Percentiles rank a stretch among this genome's conserved stretches.
Evolutionary conservation across 1,284 basidiomycete genomes (phyloP).

Genomic region (Ceratobasidium sp.): DNA sequence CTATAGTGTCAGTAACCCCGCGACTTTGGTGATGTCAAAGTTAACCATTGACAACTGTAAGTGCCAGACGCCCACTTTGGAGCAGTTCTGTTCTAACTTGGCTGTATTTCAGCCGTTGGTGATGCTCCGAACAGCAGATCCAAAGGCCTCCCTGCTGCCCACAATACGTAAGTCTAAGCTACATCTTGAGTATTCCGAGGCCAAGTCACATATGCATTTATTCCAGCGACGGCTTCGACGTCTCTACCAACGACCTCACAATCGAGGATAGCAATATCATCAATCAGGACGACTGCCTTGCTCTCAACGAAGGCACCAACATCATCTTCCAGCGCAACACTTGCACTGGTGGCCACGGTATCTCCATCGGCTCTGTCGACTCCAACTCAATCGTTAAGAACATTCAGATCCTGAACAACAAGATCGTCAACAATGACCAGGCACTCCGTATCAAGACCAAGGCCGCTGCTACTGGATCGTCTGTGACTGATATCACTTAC

Average conservation of each 20-base stretch:
- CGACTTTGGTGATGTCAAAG: conserved; percentile 51
- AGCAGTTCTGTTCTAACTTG: no score
- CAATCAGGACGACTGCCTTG: conserved; percentile 50
- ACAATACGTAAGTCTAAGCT: conserved; percentile 52
- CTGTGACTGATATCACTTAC: conserved; percentile 16
- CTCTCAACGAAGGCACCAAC: conserved; percentile 47
- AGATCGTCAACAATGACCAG: conserved; percentile 46
- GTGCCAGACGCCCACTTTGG: conserved; percentile 21
- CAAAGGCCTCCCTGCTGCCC: conserved; percentile 57
- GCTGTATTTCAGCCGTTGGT: conserved; percentile 51
- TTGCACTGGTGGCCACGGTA: conserved; percentile 48
- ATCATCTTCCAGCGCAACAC: conserved; percentile 47
- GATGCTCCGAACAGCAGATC: conserved; percentile 60
- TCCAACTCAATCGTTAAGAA: conserved; percentile 46
- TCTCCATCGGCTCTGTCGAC: conserved; percentile 48
- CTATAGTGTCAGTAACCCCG: conserved; percentile 55
- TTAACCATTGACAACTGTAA: conserved; percentile 58
- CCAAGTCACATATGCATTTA: neutral
- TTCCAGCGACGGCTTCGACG: conserved; percentile 42
- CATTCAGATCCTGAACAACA: conserved; percentile 47
- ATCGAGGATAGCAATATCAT: conserved; percentile 46
- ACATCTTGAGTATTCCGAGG: neutral
- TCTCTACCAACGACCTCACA: conserved; percentile 37
- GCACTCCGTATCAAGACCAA: conserved; percentile 49
- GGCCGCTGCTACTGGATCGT: conserved; percentile 24